Conservation (phyloP, 1,139 yeast genomes). For the Saccharomyces hybrid region DNA sequence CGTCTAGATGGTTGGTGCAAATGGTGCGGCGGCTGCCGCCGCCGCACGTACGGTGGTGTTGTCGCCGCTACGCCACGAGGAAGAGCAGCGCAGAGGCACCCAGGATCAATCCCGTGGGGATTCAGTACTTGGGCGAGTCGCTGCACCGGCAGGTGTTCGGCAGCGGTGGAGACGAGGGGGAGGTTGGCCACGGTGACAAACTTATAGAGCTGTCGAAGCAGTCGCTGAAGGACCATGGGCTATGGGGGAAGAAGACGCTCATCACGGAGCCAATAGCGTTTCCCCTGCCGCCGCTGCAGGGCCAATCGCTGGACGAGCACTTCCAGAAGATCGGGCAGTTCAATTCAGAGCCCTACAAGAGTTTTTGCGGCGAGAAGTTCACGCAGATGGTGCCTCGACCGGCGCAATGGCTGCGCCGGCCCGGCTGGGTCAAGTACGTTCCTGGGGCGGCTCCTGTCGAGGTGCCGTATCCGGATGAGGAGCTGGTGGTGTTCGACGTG, state of each 20-base stretch:
- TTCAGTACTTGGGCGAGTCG: slow-evolving; percentile 58
- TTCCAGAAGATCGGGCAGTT: slow-evolving; percentile 62
- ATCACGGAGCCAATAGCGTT: slow-evolving; percentile 55
- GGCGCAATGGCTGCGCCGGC: slow-evolving; percentile 43
- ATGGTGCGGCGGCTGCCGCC: slow-evolving; percentile 16
- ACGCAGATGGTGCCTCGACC: slow-evolving; percentile 46
- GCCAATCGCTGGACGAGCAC: slow-evolving; percentile 72
- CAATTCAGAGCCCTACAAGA: slow-evolving; percentile 55
- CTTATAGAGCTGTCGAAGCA: slow-evolving; percentile 53
- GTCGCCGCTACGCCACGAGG: neutral
- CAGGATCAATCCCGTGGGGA: slow-evolving; percentile 58
- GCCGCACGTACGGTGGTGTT: neutral
- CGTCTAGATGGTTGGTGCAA: neutral
- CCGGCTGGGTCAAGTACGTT: slow-evolving; percentile 84
- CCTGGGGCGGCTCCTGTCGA: slow-evolving; percentile 44
- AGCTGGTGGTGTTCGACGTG: slow-evolving; percentile 75
- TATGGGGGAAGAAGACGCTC: slow-evolving; percentile 77
- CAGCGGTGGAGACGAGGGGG: slow-evolving; percentile 30
- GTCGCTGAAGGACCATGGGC: slow-evolving; percentile 55
- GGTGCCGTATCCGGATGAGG: slow-evolving; percentile 61
- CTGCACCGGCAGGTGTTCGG: slow-evolving; percentile 55
- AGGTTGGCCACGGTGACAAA: slow-evolving; percentile 28
- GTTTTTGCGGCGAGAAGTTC: slow-evolving; percentile 38
- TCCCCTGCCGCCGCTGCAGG: slow-evolving; percentile 61
- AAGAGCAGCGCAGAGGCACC: slow-evolving; percentile 35